A percentile compares a stretch with the other conserved stretches of the same genome.
Evolutionary conservation across 2,329 filamentous ascomycete species (phyloP).

Genomic region (Ascochyta rabiei): DNA sequence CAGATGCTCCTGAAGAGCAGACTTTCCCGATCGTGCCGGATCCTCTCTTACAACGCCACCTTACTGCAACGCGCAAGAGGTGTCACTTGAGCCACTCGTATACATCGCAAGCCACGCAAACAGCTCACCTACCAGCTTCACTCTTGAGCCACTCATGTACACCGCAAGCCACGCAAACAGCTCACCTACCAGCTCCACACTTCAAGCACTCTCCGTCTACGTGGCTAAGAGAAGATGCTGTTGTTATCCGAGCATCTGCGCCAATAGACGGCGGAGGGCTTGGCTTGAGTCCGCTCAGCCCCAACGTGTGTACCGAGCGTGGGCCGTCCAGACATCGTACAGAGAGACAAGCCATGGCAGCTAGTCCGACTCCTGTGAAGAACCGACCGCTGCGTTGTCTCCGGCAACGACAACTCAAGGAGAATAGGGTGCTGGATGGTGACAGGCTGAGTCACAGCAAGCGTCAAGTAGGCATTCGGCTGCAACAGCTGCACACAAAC

Average conservation of each 20-base stretch:
- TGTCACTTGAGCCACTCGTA: background rate
- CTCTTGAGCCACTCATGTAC: background rate
- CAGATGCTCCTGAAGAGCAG: background rate
- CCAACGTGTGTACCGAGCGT: slow-evolving; percentile 41
- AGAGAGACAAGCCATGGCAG: background rate
- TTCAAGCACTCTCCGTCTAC: background rate
- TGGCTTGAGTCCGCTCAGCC: slow-evolving; percentile 32
- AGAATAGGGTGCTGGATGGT: background rate
- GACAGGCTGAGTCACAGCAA: background rate
- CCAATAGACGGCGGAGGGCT: background rate
- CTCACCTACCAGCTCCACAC: background rate
- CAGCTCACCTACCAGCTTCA: background rate
- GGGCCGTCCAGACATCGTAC: slow-evolving; percentile 29
- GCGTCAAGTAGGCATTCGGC: background rate
- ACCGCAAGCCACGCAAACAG: background rate
- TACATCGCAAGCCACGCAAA: background rate
- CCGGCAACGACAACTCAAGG: background rate
- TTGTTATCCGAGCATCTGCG: background rate
- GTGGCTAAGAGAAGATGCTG: background rate
- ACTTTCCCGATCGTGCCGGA: no score
- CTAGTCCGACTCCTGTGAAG: background rate
- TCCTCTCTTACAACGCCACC: background rate
- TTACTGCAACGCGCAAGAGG: background rate
- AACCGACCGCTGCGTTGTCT: background rate
- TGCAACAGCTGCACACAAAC: background rate